Conservation (phyloP, 768 basidiomycete genomes). For the Psilocybe subaeruginosa region DNA sequence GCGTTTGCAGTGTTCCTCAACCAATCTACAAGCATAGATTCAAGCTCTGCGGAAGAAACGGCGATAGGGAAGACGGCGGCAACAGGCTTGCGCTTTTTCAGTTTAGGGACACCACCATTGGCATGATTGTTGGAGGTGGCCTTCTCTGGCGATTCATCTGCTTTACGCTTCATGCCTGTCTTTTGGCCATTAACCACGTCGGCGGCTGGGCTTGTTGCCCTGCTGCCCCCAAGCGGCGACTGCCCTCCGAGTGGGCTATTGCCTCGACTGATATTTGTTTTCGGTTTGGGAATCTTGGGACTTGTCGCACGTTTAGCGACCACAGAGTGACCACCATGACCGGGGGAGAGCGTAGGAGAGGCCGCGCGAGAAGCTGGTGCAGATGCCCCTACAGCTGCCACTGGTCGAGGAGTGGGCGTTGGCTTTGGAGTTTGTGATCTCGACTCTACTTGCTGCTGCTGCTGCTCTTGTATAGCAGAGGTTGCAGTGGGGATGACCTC, state of each 20-base stretch:
- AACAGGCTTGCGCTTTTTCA: constrained; percentile 65
- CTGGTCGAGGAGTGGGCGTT: constrained; percentile 24
- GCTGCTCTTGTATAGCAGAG: constrained; percentile 50
- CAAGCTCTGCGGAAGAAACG: constrained; percentile 57
- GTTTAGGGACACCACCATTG: constrained; percentile 30
- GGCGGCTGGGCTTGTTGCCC: constrained; percentile 48
- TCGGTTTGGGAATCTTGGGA: constrained; percentile 69
- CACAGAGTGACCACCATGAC: constrained; percentile 74
- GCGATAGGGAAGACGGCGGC: constrained; percentile 33
- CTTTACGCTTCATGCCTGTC: constrained; percentile 46
- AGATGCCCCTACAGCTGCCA: constrained; percentile 25
- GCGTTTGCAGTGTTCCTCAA: constrained; percentile 68
- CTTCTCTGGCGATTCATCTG: constrained; percentile 38
- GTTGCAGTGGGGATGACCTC: constrained; percentile 47
- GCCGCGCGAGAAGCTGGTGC: constrained; percentile 53
- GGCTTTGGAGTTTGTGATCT: constrained; percentile 49
- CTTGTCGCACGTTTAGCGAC: constrained; percentile 87
- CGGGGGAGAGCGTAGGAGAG: constrained; percentile 57
- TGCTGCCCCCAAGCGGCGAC: constrained; percentile 46
- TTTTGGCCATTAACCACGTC: constrained; percentile 23
- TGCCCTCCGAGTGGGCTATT: constrained; percentile 65
- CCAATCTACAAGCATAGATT: constrained; percentile 76
- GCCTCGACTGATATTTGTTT: constrained; percentile 51
- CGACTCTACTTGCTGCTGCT: constrained; percentile 48
- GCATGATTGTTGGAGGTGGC: constrained; percentile 14